Base-by-base conservation (phyloP, 2,329 filamentous ascomycete species). In the Penicillium sp. region DNA sequence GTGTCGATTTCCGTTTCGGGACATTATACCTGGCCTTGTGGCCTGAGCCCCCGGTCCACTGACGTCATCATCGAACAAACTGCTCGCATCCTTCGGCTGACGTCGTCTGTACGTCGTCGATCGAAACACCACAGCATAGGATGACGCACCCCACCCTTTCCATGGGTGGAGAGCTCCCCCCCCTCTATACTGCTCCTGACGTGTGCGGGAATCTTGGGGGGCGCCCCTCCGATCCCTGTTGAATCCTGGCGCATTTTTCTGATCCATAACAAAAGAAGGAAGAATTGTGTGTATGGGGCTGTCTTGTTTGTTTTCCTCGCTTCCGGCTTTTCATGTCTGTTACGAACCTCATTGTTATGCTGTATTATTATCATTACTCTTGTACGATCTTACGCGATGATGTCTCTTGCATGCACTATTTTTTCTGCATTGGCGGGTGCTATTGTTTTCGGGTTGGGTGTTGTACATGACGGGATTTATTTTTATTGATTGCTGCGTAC, bases 301-400 rank as follows among this genome's bases (percentile, higher is more conserved):
- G 40, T 51, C 28, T 46, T 33, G 38, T 43, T 25, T 42, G 23
- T 48, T 51, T 37, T 29, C 28, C 28, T 51, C 40, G 42, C 40
- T 51, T 44, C 39, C 48, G 25, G 35, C 40, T 48, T 46, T 51
- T 51, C 48, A 51, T 46, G 45, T 44, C 42, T 48, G 32, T 48
- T 51, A 51, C 48, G 48, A 51, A 23, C 37, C 37, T 28, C 18
- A 42, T 47, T 33, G 29, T 43, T 30, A 48, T 43, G 26, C 40
- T 50, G 48, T 54, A 54, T 50, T 23, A 50, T 40, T 51, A 52
- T 45, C 36, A 48, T 41, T 45, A 23, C 27, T 34, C 21, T 29
- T 52, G 35, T 47, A 53, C 40, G 46, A 51, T 50, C 43, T 51
- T 38, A 53, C 38, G 50, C 41, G 37, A 46, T 47, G 40, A 53